These are phyloP conservation scores for Thamnidium elegans DNA, from an alignment of 192 early-diverging fungal species.

Conservation along the genomic window DNA sequence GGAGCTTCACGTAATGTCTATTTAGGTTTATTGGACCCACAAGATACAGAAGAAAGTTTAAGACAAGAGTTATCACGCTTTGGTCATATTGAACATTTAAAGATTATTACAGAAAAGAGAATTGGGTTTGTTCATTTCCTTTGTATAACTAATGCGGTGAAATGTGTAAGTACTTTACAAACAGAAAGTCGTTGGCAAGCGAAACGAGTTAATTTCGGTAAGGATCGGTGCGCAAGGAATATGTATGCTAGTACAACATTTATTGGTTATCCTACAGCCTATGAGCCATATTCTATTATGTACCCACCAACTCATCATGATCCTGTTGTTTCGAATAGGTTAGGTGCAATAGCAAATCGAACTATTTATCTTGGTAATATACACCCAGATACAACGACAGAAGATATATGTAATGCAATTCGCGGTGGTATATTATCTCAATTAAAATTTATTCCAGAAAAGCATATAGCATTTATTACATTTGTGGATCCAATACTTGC, in stretches of 20 bases:
- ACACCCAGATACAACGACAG: slow-evolving; percentile 70
- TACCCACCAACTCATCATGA: slow-evolving; percentile 7
- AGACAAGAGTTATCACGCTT: slow-evolving; percentile 62
- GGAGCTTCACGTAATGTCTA: slow-evolving; percentile 83
- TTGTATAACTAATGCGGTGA: slow-evolving; percentile 64
- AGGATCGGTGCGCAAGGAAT: slow-evolving; percentile 71
- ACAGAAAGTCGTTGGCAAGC: slow-evolving; percentile 53
- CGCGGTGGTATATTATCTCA: slow-evolving; percentile 83
- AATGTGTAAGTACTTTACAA: slow-evolving; percentile 65
- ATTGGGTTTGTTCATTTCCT: slow-evolving; percentile 88
- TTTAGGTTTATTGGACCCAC: slow-evolving; percentile 68
- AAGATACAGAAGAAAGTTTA: slow-evolving; percentile 52
- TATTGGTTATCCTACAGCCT: slow-evolving; percentile 18
- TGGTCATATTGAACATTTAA: slow-evolving; percentile 72
- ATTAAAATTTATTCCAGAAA: slow-evolving; percentile 70
- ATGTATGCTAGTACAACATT: slow-evolving; percentile 21
- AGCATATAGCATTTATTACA: slow-evolving; percentile 81
- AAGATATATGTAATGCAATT: slow-evolving; percentile 85
- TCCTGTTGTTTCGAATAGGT: slow-evolving; percentile 4
- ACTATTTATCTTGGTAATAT: slow-evolving; percentile 85
- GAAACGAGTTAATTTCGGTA: slow-evolving; percentile 74
- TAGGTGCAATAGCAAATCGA: slow-evolving; percentile 53
- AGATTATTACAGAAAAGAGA: slow-evolving; percentile 66
- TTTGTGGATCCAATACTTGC: slow-evolving; percentile 78
- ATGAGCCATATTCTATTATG: slow-evolving; percentile 11